A percentile compares a stretch with the other conserved stretches of the same genome.
Evolutionary conservation across 2,329 filamentous ascomycete species (phyloP).

Genomic region (Epichloe bromicola): DNA sequence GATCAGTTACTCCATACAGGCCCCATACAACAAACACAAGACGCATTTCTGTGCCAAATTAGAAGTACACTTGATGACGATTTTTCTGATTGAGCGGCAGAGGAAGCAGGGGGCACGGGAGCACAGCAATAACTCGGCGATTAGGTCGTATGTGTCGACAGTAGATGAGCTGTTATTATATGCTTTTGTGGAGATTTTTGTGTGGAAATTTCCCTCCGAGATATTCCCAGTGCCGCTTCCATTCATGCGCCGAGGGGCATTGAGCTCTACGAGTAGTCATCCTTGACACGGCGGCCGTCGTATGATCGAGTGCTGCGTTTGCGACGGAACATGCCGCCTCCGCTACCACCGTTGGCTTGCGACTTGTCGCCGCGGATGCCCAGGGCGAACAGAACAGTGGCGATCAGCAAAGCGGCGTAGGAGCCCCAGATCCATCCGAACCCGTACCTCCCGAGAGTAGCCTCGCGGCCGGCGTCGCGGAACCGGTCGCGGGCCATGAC

Average conservation of each 20-base stretch:
- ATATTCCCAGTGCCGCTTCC: background rate
- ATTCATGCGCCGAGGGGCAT: background rate
- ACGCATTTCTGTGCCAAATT: no score
- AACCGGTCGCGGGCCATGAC: constrained; percentile 59
- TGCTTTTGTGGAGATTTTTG: no score
- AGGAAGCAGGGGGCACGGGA: no score
- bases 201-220: background rate
- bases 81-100: no score
- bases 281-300: constrained; percentile 49
- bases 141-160: no score
- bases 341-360: constrained; percentile 13
- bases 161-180: no score
- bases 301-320: constrained; percentile 24
- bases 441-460: constrained; percentile 51
- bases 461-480: constrained; percentile 36
- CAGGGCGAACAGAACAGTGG: constrained; percentile 53
- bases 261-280: constrained; percentile 46
- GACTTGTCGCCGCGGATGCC: constrained; percentile 40
- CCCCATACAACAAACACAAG: no score
- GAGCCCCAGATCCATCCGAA: constrained; percentile 71
- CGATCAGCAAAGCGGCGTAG: constrained; percentile 51
- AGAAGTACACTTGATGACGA: no score
- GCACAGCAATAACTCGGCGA: no score
- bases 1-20: no score
- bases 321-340: constrained; percentile 13